Evolutionary conservation across 441 rosid genomes (phyloP).

Genomic region (Populus tomentosa): DNA sequence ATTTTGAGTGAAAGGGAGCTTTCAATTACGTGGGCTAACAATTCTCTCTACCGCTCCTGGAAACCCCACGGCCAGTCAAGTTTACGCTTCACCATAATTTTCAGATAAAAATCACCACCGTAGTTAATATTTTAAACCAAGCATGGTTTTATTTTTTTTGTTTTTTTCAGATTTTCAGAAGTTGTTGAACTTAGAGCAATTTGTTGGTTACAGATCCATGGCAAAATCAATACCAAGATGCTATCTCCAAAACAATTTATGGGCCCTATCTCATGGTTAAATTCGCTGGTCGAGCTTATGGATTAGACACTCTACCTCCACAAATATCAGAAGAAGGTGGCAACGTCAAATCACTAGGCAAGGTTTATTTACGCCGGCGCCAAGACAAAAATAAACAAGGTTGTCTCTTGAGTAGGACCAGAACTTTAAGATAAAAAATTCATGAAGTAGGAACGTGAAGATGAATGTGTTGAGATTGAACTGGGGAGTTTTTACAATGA

Average conservation of each 20-base stretch:
- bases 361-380: slow-evolving; percentile 19
- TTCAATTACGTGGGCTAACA: slow-evolving; percentile 37
- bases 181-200: slow-evolving; percentile 46
- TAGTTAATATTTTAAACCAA: too few species aligned
- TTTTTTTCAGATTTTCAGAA: slow-evolving; percentile 33
- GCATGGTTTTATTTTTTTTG: not conserved
- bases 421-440: slow-evolving; percentile 10
- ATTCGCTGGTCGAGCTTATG: slow-evolving; percentile 34
- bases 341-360: slow-evolving; percentile 4
- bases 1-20: slow-evolving; percentile 51
- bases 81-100: not conserved
- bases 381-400: not conserved
- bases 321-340: slow-evolving; percentile 34
- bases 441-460: slow-evolving; percentile 27
- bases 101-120: too few species aligned
- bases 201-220: slow-evolving; percentile 47
- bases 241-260: slow-evolving; percentile 36
- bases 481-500: slow-evolving; percentile 40
- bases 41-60: slow-evolving; percentile 51
- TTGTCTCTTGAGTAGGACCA: not conserved
- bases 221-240: slow-evolving; percentile 23
- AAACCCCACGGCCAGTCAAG: slow-evolving; percentile 38
- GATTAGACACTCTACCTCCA: slow-evolving; percentile 35
- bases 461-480: slow-evolving; percentile 54
- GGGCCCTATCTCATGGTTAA: slow-evolving; percentile 36